A percentile compares a stretch with the other conserved stretches of the same genome.
Conservation (phyloP, 106 monocot genomes). For the Dendrobium officinale region DNA sequence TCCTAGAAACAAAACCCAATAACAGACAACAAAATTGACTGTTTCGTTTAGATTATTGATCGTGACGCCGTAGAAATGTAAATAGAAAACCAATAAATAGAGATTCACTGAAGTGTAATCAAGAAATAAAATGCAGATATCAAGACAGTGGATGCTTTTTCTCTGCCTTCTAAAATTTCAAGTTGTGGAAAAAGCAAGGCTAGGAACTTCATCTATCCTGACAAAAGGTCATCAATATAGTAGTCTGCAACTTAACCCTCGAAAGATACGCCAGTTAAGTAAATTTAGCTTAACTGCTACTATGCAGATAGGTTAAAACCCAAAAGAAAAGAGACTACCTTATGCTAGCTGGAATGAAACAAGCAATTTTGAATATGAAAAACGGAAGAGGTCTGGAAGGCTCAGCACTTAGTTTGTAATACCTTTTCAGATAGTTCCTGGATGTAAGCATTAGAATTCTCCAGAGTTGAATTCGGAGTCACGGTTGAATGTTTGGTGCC, state of each 20-base stretch:
- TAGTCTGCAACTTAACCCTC: background rate
- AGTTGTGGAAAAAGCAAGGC: background rate
- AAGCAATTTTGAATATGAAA: background rate
- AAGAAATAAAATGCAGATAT: background rate
- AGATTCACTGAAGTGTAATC: background rate
- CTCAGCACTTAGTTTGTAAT: conserved; percentile 3
- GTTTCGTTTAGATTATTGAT: background rate
- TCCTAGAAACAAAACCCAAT: background rate
- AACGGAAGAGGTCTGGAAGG: background rate
- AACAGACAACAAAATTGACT: background rate
- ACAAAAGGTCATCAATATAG: background rate
- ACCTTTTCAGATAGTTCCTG: conserved; percentile 57
- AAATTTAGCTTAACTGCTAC: background rate
- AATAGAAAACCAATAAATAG: background rate
- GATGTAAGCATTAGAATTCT: conserved; percentile 25
- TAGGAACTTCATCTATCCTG: background rate
- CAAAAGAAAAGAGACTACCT: background rate
- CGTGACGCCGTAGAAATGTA: background rate
- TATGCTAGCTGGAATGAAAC: too few relatives aligned
- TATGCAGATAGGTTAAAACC: too few relatives aligned
- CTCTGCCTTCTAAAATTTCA: background rate
- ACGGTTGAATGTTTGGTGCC: conserved; percentile 38
- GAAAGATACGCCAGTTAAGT: background rate
- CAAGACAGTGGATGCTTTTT: background rate
- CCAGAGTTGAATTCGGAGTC: conserved; percentile 5